Conservation (phyloP, 768 basidiomycete genomes). For the Baorangia bicolor region DNA sequence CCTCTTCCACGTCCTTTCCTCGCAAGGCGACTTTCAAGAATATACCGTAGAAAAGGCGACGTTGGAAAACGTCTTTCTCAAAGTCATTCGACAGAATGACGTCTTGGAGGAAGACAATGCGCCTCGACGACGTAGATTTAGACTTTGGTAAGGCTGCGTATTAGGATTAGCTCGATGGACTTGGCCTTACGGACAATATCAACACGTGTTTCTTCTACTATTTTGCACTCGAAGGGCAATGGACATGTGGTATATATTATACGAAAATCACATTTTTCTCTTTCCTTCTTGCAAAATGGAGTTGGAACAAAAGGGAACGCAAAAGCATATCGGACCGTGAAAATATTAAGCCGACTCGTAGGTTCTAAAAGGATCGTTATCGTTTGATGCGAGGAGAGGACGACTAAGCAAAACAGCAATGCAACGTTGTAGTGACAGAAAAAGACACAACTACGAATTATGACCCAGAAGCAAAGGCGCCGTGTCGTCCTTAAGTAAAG, state of each 20-base stretch:
- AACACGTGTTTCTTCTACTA: too few relatives aligned
- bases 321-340: conserved; percentile 5
- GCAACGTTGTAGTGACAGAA: conserved; percentile 29
- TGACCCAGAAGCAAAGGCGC: conserved; percentile 25
- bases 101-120: conserved; percentile 47
- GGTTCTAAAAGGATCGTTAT: conserved; percentile 28
- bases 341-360: conserved; percentile 24
- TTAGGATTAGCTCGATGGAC: background rate
- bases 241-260: conserved; percentile 7
- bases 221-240: background rate
- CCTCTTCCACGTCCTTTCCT: conserved; percentile 56
- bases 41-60: conserved; percentile 72
- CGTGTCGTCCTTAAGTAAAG: conserved; percentile 27
- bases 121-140: conserved; percentile 2
- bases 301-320: conserved; percentile 1
- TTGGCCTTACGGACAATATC: background rate
- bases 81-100: conserved; percentile 63
- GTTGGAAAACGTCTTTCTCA: conserved; percentile 70
- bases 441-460: conserved; percentile 28
- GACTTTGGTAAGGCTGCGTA: conserved; percentile 1
- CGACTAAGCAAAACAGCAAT: conserved; percentile 30
- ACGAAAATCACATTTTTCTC: conserved; percentile 1
- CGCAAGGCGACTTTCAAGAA: conserved; percentile 54
- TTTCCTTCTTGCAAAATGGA: conserved; percentile 5
- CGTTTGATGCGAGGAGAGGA: conserved; percentile 20